These are phyloP conservation scores for Lichina pygmaea DNA, from an alignment of 495 filamentous ascomycete genomes.

Conservation along the genomic window DNA sequence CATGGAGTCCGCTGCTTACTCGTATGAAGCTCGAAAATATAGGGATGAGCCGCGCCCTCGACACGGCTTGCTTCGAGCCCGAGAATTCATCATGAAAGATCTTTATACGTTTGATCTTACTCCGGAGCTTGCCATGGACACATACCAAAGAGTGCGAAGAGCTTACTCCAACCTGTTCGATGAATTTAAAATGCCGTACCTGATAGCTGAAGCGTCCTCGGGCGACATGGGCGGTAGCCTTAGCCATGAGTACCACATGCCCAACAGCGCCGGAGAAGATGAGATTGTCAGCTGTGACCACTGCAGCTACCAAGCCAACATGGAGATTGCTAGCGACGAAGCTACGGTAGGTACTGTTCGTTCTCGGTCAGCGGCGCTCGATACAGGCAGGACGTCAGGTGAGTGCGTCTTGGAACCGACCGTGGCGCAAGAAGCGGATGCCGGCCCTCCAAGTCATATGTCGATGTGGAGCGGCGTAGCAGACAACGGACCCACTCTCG, in stretches of 20 bases:
- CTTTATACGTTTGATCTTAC: constrained; percentile 81
- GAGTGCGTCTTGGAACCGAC: no score
- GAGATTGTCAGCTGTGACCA: constrained; percentile 43
- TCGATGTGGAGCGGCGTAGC: constrained; percentile 37
- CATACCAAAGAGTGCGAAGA: constrained; percentile 42
- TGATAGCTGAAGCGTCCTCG: constrained; percentile 72
- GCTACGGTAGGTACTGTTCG: no score
- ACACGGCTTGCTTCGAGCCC: constrained; percentile 67
- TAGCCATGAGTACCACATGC: constrained; percentile 85
- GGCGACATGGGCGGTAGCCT: constrained; percentile 85
- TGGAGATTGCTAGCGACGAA: constrained; percentile 30
- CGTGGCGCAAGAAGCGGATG: no score
- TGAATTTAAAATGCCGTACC: constrained; percentile 57
- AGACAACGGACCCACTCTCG: constrained; percentile 33
- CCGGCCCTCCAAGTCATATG: not conserved
- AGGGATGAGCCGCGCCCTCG: constrained; percentile 74
- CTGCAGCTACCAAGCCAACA: constrained; percentile 62
- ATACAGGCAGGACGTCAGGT: no score
- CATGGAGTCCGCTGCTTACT: not conserved
- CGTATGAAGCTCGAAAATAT: constrained; percentile 54
- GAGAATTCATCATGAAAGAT: constrained; percentile 96
- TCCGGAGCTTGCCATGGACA: constrained; percentile 34
- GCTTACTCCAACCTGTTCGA: constrained; percentile 54
- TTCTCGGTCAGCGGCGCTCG: no score
- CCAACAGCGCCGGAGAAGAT: constrained; percentile 64